Base-by-base conservation (phyloP, 2,329 filamentous ascomycete genomes). In the Pseudocercospora eumusae region DNA sequence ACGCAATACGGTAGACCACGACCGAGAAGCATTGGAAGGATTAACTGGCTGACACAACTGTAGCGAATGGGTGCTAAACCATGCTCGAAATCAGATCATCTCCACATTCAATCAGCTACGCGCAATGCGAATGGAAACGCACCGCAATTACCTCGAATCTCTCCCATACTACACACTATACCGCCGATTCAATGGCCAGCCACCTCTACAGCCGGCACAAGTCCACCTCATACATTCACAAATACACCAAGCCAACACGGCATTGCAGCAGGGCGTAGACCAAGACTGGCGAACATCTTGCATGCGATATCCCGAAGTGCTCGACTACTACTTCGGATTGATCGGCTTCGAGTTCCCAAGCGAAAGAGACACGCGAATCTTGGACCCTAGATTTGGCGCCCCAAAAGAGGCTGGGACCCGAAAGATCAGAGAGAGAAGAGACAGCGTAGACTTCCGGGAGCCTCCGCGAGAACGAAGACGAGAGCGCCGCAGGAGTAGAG, bases 281-380 rank as follows among this genome's bases (percentile, higher is more conserved):
- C 87, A 90, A 64, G 90, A 92, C 77, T 93, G 90, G 90, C 84
- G 88, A 70, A 82, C 84, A 28, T 88, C 87, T 53, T 89, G 92
- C 42, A 84, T 91, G 69, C 83, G 87, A 59, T 93, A 93, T 69
- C 90, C 90, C 4, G 88, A 92, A 73, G 87, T 93, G n/a, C 80
- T 93, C 59, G 88, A 92, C 75, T 92, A 93, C 76, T 93, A 89
- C 73, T 93, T 88, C 76, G 82, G 85, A 62, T 79, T 92, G 40
- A 87, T 92, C 36, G 84, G 87, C 59, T 74, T 92, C 62, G 83
- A 80, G 21, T 76, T 91, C 4, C 89, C 90, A 0, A 77, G 77
- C 44, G 87, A 91, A 61, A 66, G 72, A 15, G 75, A 76, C 27
- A 67, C 71, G 15, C 69, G 70, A 40, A 75, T 81, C 1, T 53